These are phyloP conservation scores for Verticillium tricorpus DNA, from an alignment of 2,329 filamentous ascomycete species.

Conservation along the genomic window DNA sequence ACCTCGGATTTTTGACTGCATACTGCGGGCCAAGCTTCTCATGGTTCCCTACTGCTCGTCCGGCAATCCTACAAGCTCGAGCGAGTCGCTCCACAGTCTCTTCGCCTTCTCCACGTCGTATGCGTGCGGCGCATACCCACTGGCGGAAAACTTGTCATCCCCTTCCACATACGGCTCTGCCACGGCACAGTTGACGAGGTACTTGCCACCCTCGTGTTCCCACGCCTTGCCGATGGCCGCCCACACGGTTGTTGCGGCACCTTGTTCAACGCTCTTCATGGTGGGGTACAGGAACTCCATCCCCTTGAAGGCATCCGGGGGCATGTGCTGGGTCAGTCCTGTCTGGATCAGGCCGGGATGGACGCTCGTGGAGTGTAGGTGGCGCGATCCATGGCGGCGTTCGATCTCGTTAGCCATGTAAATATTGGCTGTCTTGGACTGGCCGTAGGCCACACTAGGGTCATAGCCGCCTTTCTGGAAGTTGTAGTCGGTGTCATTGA, in stretches of 20 bases:
- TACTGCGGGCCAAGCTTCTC: not conserved
- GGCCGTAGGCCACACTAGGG: slow-evolving; percentile 33
- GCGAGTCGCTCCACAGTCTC: slow-evolving; percentile 6
- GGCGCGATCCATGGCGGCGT: slow-evolving; percentile 34
- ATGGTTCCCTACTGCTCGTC: slow-evolving; percentile 2
- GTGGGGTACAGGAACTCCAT: not conserved
- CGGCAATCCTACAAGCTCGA: slow-evolving; percentile 6
- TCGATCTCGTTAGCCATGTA: slow-evolving; percentile 47
- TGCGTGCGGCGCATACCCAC: not conserved
- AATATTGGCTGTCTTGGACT: slow-evolving; percentile 46
- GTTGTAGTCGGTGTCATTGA: slow-evolving; percentile 5
- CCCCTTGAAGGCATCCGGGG: not conserved
- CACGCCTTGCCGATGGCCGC: slow-evolving; percentile 35
- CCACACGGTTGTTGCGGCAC: slow-evolving; percentile 41
- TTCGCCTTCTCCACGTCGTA: slow-evolving; percentile 14
- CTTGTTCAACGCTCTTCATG: slow-evolving; percentile 29
- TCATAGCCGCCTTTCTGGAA: slow-evolving; percentile 31
- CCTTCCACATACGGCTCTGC: slow-evolving; percentile 2
- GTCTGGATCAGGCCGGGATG: slow-evolving; percentile 41
- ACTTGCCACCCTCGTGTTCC: slow-evolving; percentile 40
- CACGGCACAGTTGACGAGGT: slow-evolving; percentile 33
- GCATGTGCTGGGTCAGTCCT: slow-evolving; percentile 6
- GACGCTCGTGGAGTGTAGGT: slow-evolving; percentile 38
- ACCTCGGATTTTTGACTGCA: too few relatives aligned
- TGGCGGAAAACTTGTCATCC: slow-evolving; percentile 1